Conservation (phyloP, 768 basidiomycete species). For the Kwoniella newhampshirensis region DNA sequence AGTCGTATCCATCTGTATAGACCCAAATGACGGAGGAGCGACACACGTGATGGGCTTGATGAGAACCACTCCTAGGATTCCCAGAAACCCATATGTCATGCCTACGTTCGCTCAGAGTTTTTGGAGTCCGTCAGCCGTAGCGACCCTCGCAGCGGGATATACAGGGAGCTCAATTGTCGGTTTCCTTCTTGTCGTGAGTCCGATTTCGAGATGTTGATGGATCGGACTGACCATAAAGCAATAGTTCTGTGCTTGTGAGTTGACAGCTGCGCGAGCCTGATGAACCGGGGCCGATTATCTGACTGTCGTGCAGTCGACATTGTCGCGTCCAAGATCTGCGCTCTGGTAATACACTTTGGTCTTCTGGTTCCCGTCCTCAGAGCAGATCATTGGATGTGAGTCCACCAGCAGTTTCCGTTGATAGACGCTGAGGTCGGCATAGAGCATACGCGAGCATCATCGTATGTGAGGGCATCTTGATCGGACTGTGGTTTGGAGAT, state of each 20-base stretch:
- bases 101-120: conserved; percentile 47
- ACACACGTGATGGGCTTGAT: conserved; percentile 46
- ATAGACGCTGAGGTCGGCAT: conserved; percentile 2
- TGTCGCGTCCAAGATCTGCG: conserved; percentile 85
- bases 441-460: conserved; percentile 84
- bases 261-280: neutral
- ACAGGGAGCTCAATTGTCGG: conserved; percentile 46
- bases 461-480: conserved; percentile 76
- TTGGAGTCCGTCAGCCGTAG: conserved; percentile 46
- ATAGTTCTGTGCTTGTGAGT: conserved; percentile 43
- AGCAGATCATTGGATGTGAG: conserved; percentile 86
- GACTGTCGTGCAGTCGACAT: conserved; percentile 59
- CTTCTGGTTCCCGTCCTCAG: conserved; percentile 80
- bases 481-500: conserved; percentile 94
- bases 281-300: neutral
- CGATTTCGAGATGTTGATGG: neutral
- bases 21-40: conserved; percentile 47
- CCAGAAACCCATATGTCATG: conserved; percentile 45
- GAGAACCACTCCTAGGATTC: conserved; percentile 37
- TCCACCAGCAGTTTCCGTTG: conserved; percentile 16
- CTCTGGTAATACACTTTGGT: conserved; percentile 83
- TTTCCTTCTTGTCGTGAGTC: conserved; percentile 49
- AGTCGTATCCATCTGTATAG: conserved; percentile 50
- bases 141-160: conserved; percentile 50
- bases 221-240: neutral